phyloP scores from a whole-genome alignment of 1,284 basidiomycete species.

The Peniophora sp. region DNA sequence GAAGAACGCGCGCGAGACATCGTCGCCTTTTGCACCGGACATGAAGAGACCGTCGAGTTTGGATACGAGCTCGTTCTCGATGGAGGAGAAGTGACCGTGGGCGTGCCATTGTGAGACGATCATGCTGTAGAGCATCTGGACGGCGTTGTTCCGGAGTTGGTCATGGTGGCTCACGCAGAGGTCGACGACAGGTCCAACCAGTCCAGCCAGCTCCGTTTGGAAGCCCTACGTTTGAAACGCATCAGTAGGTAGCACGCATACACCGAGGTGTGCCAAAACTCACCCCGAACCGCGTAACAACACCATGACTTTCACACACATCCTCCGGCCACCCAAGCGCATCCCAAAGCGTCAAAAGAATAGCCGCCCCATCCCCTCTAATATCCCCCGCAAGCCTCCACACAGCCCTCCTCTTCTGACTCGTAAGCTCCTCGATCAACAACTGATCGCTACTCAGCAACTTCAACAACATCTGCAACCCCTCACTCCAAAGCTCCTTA shows the following conservation, averaged over 20 bases:
- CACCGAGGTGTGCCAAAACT: constrained; percentile 17
- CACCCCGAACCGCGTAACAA: constrained; percentile 54
- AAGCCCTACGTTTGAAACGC: constrained; percentile 56
- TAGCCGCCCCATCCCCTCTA: constrained; percentile 85
- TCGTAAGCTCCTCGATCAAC: constrained; percentile 92
- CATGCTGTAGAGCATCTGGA: constrained; percentile 93
- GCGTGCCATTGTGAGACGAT: constrained; percentile 89
- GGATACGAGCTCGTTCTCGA: constrained; percentile 93
- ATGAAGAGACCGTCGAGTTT: constrained; percentile 90
- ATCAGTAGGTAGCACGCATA: neutral
- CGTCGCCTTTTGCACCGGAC: constrained; percentile 85
- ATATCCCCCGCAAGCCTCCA: constrained; percentile 96
- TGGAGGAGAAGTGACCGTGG: constrained; percentile 74
- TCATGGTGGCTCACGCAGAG: constrained; percentile 95
- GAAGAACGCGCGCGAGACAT: constrained; percentile 89
- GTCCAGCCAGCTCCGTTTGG: constrained; percentile 75
- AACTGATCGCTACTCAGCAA: constrained; percentile 86
- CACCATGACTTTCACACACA: constrained; percentile 36
- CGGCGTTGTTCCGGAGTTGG: constrained; percentile 82
- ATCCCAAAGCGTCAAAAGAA: constrained; percentile 82
- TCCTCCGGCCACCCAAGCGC: constrained; percentile 76
- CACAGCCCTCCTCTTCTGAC: constrained; percentile 90
- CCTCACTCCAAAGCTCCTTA: constrained; percentile 73
- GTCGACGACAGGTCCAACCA: constrained; percentile 88
- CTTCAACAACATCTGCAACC: constrained; percentile 77